phyloP scores from a whole-genome alignment of 139 green algal species.

The Micromonas pusilla region DNA sequence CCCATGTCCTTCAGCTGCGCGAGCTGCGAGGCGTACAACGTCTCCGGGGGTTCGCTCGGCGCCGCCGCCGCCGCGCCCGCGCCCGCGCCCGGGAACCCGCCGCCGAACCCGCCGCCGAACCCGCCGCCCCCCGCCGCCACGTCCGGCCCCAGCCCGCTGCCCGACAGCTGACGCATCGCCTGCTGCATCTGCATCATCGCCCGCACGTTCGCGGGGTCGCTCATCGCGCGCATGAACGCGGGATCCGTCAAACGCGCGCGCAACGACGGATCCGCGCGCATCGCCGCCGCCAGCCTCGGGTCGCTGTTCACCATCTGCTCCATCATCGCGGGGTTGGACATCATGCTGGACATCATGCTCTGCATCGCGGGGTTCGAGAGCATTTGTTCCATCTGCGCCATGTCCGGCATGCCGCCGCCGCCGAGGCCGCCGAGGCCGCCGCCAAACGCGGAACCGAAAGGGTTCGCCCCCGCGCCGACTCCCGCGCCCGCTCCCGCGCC shows the following conservation, averaged over 20 bases:
- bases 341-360: constrained; percentile 39
- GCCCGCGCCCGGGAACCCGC: neutral
- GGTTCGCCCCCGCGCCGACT: constrained; percentile 15
- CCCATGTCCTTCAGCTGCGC: constrained; percentile 37
- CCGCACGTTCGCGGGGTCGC: constrained; percentile 62
- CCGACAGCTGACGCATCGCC: constrained; percentile 41
- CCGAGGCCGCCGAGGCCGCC: constrained; percentile 17
- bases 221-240: constrained; percentile 63
- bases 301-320: constrained; percentile 53
- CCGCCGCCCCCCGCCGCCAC: neutral
- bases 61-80: neutral
- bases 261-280: constrained; percentile 40
- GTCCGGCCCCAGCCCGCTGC: neutral
- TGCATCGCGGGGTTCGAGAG: neutral
- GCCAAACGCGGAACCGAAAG: constrained; percentile 26
- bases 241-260: constrained; percentile 53
- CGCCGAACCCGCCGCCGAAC: neutral
- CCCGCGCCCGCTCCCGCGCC: constrained; percentile 12
- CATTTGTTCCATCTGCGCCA: constrained; percentile 12
- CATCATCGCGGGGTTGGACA: constrained; percentile 63
- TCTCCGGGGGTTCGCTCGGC: constrained; percentile 6
- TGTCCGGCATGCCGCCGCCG: constrained; percentile 23
- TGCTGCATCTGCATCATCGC: constrained; percentile 59
- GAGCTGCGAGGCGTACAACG: constrained; percentile 25
- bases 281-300: constrained; percentile 55